Evolutionary conservation across 1,284 basidiomycete genomes (phyloP).

Genomic region (Trametes pubescens): DNA sequence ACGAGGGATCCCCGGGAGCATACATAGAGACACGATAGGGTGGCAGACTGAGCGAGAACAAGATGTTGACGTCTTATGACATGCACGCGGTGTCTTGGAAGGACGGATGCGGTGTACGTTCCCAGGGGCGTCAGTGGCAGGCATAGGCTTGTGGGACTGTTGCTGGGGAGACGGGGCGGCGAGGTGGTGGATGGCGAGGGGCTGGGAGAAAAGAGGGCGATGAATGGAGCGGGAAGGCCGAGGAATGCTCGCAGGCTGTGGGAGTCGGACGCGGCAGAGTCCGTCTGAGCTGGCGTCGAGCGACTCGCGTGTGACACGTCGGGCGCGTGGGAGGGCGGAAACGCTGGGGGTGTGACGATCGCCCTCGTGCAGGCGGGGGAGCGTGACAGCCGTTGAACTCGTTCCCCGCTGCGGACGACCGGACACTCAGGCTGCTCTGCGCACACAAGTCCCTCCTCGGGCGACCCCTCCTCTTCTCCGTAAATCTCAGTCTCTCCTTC

Average conservation of each 20-base stretch:
- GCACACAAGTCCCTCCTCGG: slow-evolving; percentile 12
- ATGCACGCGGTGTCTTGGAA: slow-evolving; percentile 17
- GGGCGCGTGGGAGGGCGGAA: slow-evolving; percentile 1
- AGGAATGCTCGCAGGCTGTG: slow-evolving; percentile 12
- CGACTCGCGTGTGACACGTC: slow-evolving; percentile 6
- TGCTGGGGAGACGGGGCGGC: slow-evolving; percentile 7
- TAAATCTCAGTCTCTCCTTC: slow-evolving; percentile 16
- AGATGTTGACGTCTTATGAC: slow-evolving; percentile 15
- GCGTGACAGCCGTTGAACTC: slow-evolving; percentile 28
- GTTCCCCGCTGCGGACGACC: slow-evolving; percentile 27
- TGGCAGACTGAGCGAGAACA: slow-evolving; percentile 6
- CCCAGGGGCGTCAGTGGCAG: slow-evolving; percentile 1
- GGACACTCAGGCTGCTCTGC: slow-evolving; percentile 6
- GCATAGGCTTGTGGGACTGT: slow-evolving; percentile 9
- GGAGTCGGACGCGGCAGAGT: not conserved
- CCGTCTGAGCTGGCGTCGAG: not conserved
- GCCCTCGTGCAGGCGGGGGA: slow-evolving; percentile 14
- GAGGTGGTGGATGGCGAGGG: not conserved
- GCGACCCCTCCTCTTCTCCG: slow-evolving; percentile 13
- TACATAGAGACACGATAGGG: not conserved
- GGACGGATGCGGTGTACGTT: slow-evolving; percentile 5
- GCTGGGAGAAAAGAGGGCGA: not conserved
- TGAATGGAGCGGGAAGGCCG: slow-evolving; percentile 7
- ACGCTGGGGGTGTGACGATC: slow-evolving; percentile 17
- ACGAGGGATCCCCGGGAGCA: slow-evolving; percentile 4